Conservation (phyloP, 495 filamentous ascomycete genomes). For the Aspergillus affinis region DNA sequence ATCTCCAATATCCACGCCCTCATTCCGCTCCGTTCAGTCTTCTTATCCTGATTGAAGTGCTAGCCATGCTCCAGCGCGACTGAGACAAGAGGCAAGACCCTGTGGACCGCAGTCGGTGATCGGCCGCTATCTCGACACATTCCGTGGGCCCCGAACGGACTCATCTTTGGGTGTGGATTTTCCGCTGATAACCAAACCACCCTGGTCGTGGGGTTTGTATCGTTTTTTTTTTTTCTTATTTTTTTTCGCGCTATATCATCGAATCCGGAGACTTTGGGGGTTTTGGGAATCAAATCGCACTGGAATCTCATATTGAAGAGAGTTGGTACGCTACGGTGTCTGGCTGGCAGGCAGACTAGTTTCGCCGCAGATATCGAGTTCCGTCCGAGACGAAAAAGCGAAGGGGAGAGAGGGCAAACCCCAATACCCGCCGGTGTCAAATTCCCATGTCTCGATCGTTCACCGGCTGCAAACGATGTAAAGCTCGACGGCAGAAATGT, state of each 20-base stretch:
- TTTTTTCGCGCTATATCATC: neutral
- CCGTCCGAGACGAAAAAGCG: no score
- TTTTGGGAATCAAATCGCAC: no score
- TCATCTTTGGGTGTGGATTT: constrained; percentile 17
- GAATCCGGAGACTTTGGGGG: neutral
- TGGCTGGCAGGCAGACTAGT: neutral
- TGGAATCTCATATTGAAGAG: no score
- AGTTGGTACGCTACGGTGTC: neutral
- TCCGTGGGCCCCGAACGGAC: constrained; percentile 12
- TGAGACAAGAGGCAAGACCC: no score
- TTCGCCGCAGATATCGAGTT: no score
- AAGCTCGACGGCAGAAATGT: constrained; percentile 47
- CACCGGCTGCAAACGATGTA: constrained; percentile 47
- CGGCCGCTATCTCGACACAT: constrained; percentile 21
- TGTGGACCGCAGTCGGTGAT: constrained; percentile 12
- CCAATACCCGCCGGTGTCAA: no score
- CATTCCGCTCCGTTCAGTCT: no score
- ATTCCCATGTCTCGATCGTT: constrained; percentile 47
- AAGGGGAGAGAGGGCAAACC: no score
- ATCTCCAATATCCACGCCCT: no score
- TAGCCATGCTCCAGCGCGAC: no score
- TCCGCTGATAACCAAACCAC: neutral
- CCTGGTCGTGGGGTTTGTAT: neutral
- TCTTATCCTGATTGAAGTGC: no score
- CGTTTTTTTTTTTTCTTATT: neutral